These are phyloP conservation scores for Tricholoma hemisulphureum DNA, from an alignment of 768 basidiomycete genomes.

Conservation along the genomic window DNA sequence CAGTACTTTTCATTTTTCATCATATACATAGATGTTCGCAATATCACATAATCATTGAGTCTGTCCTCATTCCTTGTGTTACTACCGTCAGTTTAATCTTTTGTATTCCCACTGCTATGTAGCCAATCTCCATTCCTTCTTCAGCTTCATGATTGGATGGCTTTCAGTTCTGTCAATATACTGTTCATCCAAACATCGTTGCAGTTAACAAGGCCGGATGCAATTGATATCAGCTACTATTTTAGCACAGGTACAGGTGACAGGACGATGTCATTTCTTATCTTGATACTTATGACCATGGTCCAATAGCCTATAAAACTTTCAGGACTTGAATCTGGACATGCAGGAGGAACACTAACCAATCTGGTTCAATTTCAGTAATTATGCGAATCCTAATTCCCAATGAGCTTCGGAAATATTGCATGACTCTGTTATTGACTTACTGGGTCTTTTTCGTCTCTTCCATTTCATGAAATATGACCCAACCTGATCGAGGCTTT, in stretches of 20 bases:
- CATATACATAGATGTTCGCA: no score
- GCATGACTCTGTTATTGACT: conserved; percentile 25
- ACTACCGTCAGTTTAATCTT: no score
- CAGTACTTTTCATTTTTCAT: no score
- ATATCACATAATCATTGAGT: no score
- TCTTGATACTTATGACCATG: conserved; percentile 32
- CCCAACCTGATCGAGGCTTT: conserved; percentile 88
- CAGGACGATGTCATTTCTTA: conserved; percentile 1
- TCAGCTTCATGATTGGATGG: no score
- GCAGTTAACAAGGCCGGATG: no score
- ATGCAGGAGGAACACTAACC: conserved; percentile 45
- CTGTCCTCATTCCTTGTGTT: no score
- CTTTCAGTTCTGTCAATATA: neutral
- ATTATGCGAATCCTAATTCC: conserved; percentile 77
- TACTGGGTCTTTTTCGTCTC: conserved; percentile 95
- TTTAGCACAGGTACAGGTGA: neutral
- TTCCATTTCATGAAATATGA: conserved; percentile 93
- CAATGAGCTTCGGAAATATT: conserved; percentile 13
- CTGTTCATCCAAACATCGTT: no score
- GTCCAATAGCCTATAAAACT: conserved; percentile 31
- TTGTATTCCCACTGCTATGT: no score
- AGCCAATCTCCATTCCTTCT: no score
- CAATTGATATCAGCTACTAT: neutral
- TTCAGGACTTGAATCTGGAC: neutral
- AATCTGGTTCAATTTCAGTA: conserved; percentile 94